Base-by-base conservation (phyloP, 2,329 filamentous ascomycete species). In the Venturia pyrina region DNA sequence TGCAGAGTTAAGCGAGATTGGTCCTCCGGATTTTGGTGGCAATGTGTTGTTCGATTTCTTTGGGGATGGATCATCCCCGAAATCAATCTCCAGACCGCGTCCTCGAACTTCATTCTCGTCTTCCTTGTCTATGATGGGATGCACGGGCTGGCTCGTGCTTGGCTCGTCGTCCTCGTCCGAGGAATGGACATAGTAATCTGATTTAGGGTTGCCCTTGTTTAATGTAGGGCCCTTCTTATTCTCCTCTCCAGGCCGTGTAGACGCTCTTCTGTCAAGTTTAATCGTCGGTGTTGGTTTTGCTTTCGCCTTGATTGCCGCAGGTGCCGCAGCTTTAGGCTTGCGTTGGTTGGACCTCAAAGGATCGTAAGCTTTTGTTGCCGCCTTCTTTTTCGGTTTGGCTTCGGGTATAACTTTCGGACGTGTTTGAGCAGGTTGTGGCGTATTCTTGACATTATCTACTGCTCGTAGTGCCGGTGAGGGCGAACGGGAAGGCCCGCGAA, bases 201-300 rank as follows among this genome's bases (percentile, higher is more conserved):
- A 66, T n/a, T 67, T 64, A 13, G 40, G 19, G 17, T 43, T 34
- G 19, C 62, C 41, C 43, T 64, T 61, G 32, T n/a, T 7, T 21
- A 57, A 28, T 13, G 41, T 60, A n/a, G 57, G 11, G 32, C n/a
- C 34, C 50, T 64, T 50, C 21, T 70, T 63, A 69, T 70, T 64
- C 43, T 64, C 34, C 28, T 67, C 59, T 44, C 65, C 66, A 7
- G 68, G 65, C 11, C 67, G 63, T 5, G 73, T 72, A 3, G 70
- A 71, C 17, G 75, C 76, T 28, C 71, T 71, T 53, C 76, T 73
- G 43, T 78, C 76, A 41, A 78, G 71, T 48, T 73, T 72, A 44
- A 78, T 75, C 1, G 65, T 62, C 10, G 71, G 71, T 3, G 63
- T 56, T 17, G 68, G 63, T 15, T 59, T 65, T n/a, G 44, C 28